Conservation (phyloP, 2,329 filamentous ascomycete genomes). For the Sodiomyces alkalinus region DNA sequence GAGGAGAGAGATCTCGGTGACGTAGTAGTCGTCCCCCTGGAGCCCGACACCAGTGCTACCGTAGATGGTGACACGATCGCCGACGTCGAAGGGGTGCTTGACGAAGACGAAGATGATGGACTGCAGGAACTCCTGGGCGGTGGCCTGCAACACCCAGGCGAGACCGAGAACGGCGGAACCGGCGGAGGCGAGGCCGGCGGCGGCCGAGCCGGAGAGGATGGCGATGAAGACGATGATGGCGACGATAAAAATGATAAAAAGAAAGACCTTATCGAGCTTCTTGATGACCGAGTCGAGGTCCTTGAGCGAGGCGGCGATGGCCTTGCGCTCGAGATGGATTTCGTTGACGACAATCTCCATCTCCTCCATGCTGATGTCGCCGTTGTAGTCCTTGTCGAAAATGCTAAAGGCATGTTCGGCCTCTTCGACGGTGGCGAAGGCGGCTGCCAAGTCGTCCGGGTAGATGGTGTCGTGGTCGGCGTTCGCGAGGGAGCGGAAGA, state of each 20-base stretch:
- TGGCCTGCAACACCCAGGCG: constrained; percentile 84
- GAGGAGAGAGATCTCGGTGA: constrained; percentile 81
- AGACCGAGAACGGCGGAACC: constrained; percentile 78
- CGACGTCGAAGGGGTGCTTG: constrained; percentile 94
- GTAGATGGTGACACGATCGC: constrained; percentile 83
- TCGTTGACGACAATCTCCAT: constrained; percentile 87
- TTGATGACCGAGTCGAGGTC: constrained; percentile 87
- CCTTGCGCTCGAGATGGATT: constrained; percentile 86
- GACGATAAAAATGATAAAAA: constrained; percentile 73
- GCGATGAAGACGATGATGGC: constrained; percentile 77
- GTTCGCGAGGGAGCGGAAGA: constrained; percentile 76
- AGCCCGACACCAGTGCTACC: constrained; percentile 70
- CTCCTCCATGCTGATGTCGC: constrained; percentile 91
- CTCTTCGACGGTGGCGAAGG: constrained; percentile 72
- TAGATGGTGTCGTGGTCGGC: constrained; percentile 62
- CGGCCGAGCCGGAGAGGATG: constrained; percentile 79
- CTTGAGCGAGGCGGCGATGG: constrained; percentile 86
- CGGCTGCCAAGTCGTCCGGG: constrained; percentile 60
- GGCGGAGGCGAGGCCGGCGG: constrained; percentile 76
- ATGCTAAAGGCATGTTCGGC: constrained; percentile 78
- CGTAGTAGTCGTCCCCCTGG: constrained; percentile 85
- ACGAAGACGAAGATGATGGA: constrained; percentile 92
- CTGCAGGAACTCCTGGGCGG: constrained; percentile 87
- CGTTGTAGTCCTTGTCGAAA: constrained; percentile 94
- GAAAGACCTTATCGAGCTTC: constrained; percentile 77